These are phyloP conservation scores for Filosporella fistucella DNA, from an alignment of 495 filamentous ascomycete genomes.

Conservation along the genomic window DNA sequence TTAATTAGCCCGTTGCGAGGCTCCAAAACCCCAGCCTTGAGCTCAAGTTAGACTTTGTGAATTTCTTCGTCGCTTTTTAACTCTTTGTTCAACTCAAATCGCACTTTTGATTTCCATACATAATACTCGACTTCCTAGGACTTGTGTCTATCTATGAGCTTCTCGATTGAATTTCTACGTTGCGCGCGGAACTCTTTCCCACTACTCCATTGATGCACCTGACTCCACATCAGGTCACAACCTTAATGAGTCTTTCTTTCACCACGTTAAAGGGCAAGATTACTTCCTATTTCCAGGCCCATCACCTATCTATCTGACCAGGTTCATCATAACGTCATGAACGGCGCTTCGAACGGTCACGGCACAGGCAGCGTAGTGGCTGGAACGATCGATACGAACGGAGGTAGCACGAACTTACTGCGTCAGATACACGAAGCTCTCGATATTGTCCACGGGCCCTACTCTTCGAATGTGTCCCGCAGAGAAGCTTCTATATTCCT, in stretches of 20 bases:
- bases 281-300: too few relatives aligned
- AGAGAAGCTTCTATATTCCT: constrained; percentile 78
- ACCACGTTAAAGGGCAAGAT: background rate
- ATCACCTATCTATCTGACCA: too few relatives aligned
- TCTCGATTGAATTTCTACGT: too few relatives aligned
- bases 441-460: constrained; percentile 76
- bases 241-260: constrained; percentile 12
- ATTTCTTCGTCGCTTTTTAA: too few relatives aligned
- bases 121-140: too few relatives aligned
- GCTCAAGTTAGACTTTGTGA: too few relatives aligned
- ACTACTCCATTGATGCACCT: constrained; percentile 6
- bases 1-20: too few relatives aligned
- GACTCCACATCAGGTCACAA: constrained; percentile 10
- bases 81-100: too few relatives aligned
- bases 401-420: constrained; percentile 18
- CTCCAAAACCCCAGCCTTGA: too few relatives aligned
- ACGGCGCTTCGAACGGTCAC: constrained; percentile 18
- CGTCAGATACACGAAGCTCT: constrained; percentile 73
- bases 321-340: constrained; percentile 14
- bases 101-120: too few relatives aligned
- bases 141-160: too few relatives aligned
- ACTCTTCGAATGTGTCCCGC: constrained; percentile 78
- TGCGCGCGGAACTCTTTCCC: constrained; percentile 2
- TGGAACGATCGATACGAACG: constrained; percentile 7
- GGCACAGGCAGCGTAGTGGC: background rate